Base-by-base conservation (phyloP, 106 monocot species). In the Alisma plantagoaquatica region DNA sequence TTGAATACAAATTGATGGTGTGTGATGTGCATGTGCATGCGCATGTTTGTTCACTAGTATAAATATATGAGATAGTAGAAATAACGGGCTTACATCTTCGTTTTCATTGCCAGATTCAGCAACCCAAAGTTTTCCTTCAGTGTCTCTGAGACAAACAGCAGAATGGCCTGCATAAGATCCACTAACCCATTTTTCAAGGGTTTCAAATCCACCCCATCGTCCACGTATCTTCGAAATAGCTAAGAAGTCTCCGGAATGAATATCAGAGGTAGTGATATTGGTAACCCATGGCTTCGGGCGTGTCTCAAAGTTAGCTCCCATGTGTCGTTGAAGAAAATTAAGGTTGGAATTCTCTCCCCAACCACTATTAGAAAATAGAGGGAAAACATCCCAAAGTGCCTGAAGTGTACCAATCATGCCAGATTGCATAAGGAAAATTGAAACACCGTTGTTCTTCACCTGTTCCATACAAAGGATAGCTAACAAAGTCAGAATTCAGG, bases 191-290 rank as follows among this genome's bases (percentile, higher is more conserved):
- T 87, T 87, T 61, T 87, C 87, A 18, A 87, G 48, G 10, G 81
- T 78, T 56, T 87, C 77, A 72, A 87, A 87, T 48, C 77, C 87
- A 51, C 87, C 87, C 87, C 81, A 81, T 11, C 74, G 52, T 20
- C 87, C 87, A 60, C 81, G 77, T 33, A 87, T 81, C 52, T 87
- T 87, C 31, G 87, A 87, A 43, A 87, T 46, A 43, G 60, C 75
- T 53, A 87, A 69, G 54, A 87, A 81, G 57, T 87, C 87, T 33
- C 87, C 87, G 2, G 87, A 87, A 47, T 87, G 87, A 24, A 87
- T 65, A 33, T 87, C 87, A 46, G 74, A 73, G 12, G 44, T 41
- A 56, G 59, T 81, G 21, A 87, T 54, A 60, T 65, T 82, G 54
- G 87, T 68, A 38, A 77, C 46, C 81, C 87, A 81, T 25, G 87